Evolutionary conservation across 805 yeast species (phyloP).

Genomic region (Suhomyces xylopsoci): DNA sequence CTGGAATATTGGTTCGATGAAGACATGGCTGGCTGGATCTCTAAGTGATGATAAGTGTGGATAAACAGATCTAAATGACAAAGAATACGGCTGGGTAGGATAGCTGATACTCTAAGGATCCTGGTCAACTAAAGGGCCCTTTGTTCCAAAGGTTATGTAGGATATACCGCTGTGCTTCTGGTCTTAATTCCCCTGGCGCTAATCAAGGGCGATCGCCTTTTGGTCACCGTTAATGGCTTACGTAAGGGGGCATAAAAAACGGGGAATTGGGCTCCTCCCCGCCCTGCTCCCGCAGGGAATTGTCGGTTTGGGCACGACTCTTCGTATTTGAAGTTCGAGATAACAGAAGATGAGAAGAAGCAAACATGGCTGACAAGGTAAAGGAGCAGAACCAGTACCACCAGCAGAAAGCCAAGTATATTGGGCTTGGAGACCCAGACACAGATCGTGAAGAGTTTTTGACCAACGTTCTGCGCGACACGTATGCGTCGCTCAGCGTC

Average conservation of each 20-base stretch:
- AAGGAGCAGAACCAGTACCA: slow-evolving; percentile 58
- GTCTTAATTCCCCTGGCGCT: neutral
- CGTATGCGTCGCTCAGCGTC: slow-evolving; percentile 58
- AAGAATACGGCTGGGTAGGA: neutral
- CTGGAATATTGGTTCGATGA: neutral
- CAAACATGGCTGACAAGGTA: slow-evolving; percentile 57
- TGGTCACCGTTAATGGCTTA: neutral
- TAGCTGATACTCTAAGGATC: neutral
- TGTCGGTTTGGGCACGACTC: neutral
- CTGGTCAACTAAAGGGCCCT: neutral
- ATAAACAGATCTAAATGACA: neutral
- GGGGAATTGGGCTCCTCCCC: neutral
- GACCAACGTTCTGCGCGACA: slow-evolving; percentile 62
- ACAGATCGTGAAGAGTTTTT: slow-evolving; percentile 71
- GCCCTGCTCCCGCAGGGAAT: neutral
- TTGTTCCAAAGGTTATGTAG: neutral
- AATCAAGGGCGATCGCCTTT: neutral
- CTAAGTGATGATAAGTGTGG: neutral
- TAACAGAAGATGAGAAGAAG: neutral
- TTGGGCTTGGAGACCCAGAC: slow-evolving; percentile 74
- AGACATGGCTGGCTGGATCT: neutral
- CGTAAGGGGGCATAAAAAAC: neutral
- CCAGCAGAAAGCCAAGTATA: slow-evolving; percentile 55
- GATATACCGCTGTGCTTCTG: neutral
- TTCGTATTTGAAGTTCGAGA: neutral